Evolutionary conservation across 169 alveolate species (phyloP), one percentile per base, ranked within the genome.

Genomic region (Eimeria falciformis): DNA sequence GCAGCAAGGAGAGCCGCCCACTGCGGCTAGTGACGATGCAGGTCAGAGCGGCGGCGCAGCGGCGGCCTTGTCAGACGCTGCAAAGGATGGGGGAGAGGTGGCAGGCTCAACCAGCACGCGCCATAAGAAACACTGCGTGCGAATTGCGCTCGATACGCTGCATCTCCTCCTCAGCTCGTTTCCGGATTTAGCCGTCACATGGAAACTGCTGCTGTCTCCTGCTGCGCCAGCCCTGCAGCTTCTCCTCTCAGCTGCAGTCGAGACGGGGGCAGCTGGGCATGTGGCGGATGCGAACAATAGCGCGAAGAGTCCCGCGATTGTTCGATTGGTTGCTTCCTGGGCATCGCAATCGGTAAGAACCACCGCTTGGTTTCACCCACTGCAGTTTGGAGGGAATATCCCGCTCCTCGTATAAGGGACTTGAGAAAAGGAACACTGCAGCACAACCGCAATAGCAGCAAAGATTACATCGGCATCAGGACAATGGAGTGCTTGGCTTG

Each of bases 161-260:
- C 87, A 73, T 3, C 79, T 23, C 37, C 88, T 88, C 3, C 43
- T 88, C 37, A 33, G 27, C 25, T 29, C 83, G 29, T 88, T 88
- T 14, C 88, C 93, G 1, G 93, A 75, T 33, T 50, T 56, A 37
- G 78, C 71, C 14, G 81, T 9, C 12, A 43, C 81, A 12, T 88
- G 93, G 93, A 43, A 73, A 29, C 73, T 47, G 33, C 55, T 88
- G 25, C 88, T 88, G 58, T 11, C 56, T 0, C 89, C 87, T 18
- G 93, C 89, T 18, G 88, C 77, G 25, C 58, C 79, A 17, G 82
- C 89, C 17, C 55, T 88, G 50, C 93, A 88, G 66, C 89, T 40
- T 11, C 93, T 88, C 29, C 93, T 88, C 11, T 65, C 83, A 9
- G 88, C 93, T 2, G 93, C 93, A 12, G 88, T 88, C 56, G 93